Evolutionary conservation across 805 yeast genomes (phyloP).

Genomic region (Wickerhamiella cacticola): DNA sequence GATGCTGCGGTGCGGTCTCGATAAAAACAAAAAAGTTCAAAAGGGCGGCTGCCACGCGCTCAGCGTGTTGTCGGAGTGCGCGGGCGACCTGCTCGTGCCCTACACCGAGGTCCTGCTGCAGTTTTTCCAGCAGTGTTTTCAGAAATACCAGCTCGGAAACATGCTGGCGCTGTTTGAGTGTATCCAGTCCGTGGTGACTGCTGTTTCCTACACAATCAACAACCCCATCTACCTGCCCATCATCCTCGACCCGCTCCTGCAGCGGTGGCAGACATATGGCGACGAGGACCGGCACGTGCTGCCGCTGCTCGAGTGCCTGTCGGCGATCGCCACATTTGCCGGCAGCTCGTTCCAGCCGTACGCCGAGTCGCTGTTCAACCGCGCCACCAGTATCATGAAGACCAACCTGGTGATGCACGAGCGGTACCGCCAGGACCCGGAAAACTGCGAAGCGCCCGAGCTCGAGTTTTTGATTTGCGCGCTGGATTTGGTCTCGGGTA

Average conservation of each 20-base stretch:
- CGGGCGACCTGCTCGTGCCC: conserved; percentile 52
- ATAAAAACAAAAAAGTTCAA: conserved; percentile 84
- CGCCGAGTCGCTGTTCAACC: conserved; percentile 72
- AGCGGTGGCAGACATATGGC: conserved; percentile 60
- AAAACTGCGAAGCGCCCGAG: conserved; percentile 50
- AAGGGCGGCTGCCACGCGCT: conserved; percentile 85
- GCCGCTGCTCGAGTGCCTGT: conserved; percentile 88
- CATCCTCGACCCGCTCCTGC: conserved; percentile 69
- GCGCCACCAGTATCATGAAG: conserved; percentile 60
- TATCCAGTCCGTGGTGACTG: conserved; percentile 76
- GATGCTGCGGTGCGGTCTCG: conserved; percentile 62
- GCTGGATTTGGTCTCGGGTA: conserved; percentile 80
- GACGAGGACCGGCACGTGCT: conserved; percentile 80
- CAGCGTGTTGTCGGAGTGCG: conserved; percentile 67
- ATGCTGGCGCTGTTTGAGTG: conserved; percentile 78
- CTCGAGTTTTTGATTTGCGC: conserved; percentile 76
- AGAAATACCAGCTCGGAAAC: conserved; percentile 68
- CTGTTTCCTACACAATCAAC: conserved; percentile 47
- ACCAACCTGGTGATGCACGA: conserved; percentile 57
- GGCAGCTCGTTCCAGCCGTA: conserved; percentile 79
- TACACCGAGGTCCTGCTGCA: conserved; percentile 54
- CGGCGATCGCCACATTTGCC: conserved; percentile 76
- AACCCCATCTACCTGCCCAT: conserved; percentile 45
- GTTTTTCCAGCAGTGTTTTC: conserved; percentile 64
- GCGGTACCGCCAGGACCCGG: conserved; percentile 51